Percentiles rank a stretch among this genome's conserved stretches.
phyloP scores from a whole-genome alignment of 2,329 filamentous ascomycete species.

The Fusarium pseudograminearum region DNA sequence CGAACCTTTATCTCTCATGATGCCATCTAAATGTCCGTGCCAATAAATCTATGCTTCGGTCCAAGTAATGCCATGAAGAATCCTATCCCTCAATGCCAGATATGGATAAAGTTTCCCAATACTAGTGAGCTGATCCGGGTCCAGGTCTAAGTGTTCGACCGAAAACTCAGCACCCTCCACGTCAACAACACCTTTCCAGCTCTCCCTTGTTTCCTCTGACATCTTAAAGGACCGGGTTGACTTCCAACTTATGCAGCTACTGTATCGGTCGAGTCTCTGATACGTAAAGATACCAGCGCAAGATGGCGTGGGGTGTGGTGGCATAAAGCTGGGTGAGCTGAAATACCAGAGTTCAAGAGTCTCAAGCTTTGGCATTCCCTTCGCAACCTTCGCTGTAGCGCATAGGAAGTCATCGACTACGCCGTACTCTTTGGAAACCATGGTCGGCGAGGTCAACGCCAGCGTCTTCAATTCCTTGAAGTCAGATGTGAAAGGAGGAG shows the following conservation, averaged over 20 bases:
- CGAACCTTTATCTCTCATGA: no score
- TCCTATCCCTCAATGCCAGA: neutral
- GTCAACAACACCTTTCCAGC: neutral
- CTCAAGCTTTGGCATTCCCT: slow-evolving; percentile 15
- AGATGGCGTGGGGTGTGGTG: neutral
- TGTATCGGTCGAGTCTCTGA: neutral
- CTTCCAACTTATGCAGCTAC: neutral
- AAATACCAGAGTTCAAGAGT: slow-evolving; percentile 25
- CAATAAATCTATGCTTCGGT: neutral
- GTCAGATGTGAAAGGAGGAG: neutral
- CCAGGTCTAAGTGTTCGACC: rapidly evolving
- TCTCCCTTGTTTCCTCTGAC: neutral
- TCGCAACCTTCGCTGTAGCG: neutral
- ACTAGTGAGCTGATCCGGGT: rapidly evolving
- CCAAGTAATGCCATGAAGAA: neutral
- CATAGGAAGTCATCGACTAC: neutral
- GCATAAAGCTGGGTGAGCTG: neutral
- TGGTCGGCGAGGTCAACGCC: slow-evolving; percentile 1
- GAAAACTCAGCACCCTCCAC: rapidly evolving
- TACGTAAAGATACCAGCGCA: slow-evolving; percentile 24
- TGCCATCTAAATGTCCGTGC: no score
- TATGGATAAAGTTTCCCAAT: neutral
- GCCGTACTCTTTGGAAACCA: neutral
- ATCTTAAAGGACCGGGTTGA: rapidly evolving
- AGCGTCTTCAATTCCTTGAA: slow-evolving; percentile 6